A percentile compares a stretch with the other conserved stretches of the same genome.
These are phyloP conservation scores for Plasmodium gonderi DNA, from an alignment of 169 alveolate genomes.

Conservation along the genomic window DNA sequence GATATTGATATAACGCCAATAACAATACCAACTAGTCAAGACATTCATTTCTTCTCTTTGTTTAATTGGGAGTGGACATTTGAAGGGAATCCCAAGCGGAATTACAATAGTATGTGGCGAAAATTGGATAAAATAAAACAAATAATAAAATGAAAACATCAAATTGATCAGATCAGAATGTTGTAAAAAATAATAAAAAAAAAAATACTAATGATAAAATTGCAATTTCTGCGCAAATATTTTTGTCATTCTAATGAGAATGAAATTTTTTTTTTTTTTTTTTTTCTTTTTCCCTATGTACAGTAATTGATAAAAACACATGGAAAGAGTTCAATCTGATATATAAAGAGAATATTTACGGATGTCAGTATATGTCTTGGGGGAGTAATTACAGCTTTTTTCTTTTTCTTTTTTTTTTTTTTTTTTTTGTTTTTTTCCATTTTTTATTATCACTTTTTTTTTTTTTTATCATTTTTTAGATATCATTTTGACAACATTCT, in stretches of 20 bases:
- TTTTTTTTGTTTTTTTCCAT: neutral
- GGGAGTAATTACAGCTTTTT: constrained; percentile 35
- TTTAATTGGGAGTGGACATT: constrained; percentile 74
- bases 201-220: neutral
- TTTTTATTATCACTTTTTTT: too few species aligned
- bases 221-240: neutral
- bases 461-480: too few species aligned
- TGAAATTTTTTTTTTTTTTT: neutral
- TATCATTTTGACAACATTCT: neutral
- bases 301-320: constrained; percentile 63
- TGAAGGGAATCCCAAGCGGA: constrained; percentile 56
- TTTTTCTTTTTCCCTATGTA: neutral
- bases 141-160: neutral
- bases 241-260: neutral
- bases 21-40: constrained; percentile 56
- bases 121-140: neutral
- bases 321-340: constrained; percentile 67
- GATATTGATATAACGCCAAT: constrained; percentile 59
- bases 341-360: constrained; percentile 52
- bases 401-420: neutral
- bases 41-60: constrained; percentile 58
- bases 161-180: neutral
- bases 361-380: constrained; percentile 70
- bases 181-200: neutral
- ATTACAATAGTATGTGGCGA: constrained; percentile 28